A percentile compares a stretch with the other conserved stretches of the same genome.
phyloP scores from a whole-genome alignment of 176 grass and related monocot species.

The Avena sativa region DNA sequence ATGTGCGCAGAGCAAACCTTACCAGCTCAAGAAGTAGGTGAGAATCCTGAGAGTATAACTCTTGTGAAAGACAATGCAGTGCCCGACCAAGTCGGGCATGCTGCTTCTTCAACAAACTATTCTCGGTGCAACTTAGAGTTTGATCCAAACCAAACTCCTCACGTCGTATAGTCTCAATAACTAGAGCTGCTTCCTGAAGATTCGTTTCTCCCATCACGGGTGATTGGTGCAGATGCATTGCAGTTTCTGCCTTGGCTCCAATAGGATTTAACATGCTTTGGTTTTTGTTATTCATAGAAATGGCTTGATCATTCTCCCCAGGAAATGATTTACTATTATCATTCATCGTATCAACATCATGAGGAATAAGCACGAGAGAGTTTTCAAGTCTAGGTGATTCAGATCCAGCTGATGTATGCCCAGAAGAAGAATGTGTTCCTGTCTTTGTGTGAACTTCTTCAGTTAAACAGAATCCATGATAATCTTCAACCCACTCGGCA shows the following conservation, averaged over 20 bases:
- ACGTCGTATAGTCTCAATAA: constrained; percentile 85
- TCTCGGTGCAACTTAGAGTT: constrained; percentile 58
- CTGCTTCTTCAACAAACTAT: constrained; percentile 84
- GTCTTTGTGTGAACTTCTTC: constrained; percentile 40
- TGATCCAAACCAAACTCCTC: constrained; percentile 95
- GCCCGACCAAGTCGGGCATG: constrained; percentile 98
- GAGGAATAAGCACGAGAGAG: constrained; percentile 27
- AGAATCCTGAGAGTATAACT: constrained; percentile 97
- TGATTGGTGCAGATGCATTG: constrained; percentile 32
- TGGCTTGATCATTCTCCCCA: constrained; percentile 30
- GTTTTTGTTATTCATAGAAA: constrained; percentile 33
- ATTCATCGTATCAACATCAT: constrained; percentile 24
- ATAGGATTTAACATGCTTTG: constrained; percentile 36
- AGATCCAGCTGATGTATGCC: constrained; percentile 40
- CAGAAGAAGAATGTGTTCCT: constrained; percentile 45
- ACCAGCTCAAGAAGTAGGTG: constrained; percentile 63
- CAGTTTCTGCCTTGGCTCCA: constrained; percentile 36
- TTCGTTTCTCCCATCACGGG: constrained; percentile 41
- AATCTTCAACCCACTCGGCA: constrained; percentile 78
- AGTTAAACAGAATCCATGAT: constrained; percentile 64
- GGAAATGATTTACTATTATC: constrained; percentile 34
- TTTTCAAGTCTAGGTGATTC: constrained; percentile 26
- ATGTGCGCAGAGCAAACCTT: constrained; percentile 44
- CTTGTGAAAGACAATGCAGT: constrained; percentile 96
- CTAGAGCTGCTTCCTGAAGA: constrained; percentile 55